These are phyloP conservation scores for Exophiala dermatitidis DNA, from an alignment of 2,329 filamentous ascomycete species.

Conservation along the genomic window DNA sequence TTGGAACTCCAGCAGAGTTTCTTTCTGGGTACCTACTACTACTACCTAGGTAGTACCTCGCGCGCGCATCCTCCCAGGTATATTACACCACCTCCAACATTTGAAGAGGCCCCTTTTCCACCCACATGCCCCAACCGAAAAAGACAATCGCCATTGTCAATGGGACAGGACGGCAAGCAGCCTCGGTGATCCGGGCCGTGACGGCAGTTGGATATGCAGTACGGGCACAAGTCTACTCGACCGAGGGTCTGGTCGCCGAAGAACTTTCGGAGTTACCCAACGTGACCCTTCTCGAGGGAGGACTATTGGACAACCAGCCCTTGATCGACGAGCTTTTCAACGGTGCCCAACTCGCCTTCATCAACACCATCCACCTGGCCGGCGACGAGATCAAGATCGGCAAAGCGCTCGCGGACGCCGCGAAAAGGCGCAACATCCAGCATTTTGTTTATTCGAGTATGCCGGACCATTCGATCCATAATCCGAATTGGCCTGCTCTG, in stretches of 20 bases:
- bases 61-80: neutral
- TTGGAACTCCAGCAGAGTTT: too few relatives aligned
- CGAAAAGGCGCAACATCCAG: conserved; percentile 68
- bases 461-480: conserved; percentile 84
- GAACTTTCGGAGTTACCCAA: conserved; percentile 79
- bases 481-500: conserved; percentile 68
- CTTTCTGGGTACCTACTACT: too few relatives aligned
- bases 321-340: conserved; percentile 73
- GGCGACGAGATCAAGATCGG: conserved; percentile 90
- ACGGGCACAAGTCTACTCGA: conserved; percentile 80
- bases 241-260: conserved; percentile 77
- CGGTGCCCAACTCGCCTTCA: conserved; percentile 82
- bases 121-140: conserved; percentile 23
- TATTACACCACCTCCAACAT: too few relatives aligned
- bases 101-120: neutral
- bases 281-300: conserved; percentile 62
- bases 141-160: conserved; percentile 94
- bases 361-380: conserved; percentile 89
- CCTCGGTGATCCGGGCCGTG: conserved; percentile 88
- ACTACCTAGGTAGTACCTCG: neutral
- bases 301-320: conserved; percentile 61
- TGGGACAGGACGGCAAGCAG: conserved; percentile 88
- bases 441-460: conserved; percentile 97
- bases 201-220: conserved; percentile 90
- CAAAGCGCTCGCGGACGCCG: conserved; percentile 78